Evolutionary conservation across 148 eudicot genomes (phyloP), one percentile per base, ranked within the genome.

Genomic region (Salicornia ramosissima): DNA sequence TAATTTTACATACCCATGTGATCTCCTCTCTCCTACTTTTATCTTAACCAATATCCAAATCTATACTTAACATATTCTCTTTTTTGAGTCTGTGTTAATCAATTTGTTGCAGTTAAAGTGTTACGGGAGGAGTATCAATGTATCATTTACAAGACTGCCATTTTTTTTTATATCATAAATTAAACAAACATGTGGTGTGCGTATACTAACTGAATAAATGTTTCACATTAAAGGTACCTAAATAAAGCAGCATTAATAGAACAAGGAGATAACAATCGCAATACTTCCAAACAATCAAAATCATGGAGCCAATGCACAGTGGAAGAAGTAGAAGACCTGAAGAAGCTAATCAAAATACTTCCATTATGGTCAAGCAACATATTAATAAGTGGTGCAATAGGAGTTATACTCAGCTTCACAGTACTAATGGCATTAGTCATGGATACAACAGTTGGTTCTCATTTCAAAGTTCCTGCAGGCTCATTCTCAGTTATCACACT

Each of bases 281-380:
- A 2, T 59, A 31, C 29, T 25, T 18, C 33, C 6, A 49, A 19
- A 16, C 11, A 12, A 16, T 6, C 68, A 10, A 78, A 69, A 64
- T 69, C 84, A 68, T 85, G 88, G 88, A 82, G 64, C 45, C 69
- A 78, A 60, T 80, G 86, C 71, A 80, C 84, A 19, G 84, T 82
- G 7, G 75, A 80, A 80, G 82, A 85, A 74, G 84, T 82, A 39
- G 88, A 85, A 73, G 88, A 85, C 58, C 43, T 82, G 0, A 82
- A 85, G 52, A 78, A 73, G 64, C 51, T 89, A 10, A 73, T 89
- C 43, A 86, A 70, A 79, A 49, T 90, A 11, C 15, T 80, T 15
- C 92, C 90, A 58, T 40, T 87, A 14, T 90, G 90, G 90, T 79
- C 87, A 25, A 68, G 86, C 10, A 77, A 85, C 46, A 72, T 86